Conservation (phyloP, 768 basidiomycete species). For the Cystobasidium tubakii region DNA sequence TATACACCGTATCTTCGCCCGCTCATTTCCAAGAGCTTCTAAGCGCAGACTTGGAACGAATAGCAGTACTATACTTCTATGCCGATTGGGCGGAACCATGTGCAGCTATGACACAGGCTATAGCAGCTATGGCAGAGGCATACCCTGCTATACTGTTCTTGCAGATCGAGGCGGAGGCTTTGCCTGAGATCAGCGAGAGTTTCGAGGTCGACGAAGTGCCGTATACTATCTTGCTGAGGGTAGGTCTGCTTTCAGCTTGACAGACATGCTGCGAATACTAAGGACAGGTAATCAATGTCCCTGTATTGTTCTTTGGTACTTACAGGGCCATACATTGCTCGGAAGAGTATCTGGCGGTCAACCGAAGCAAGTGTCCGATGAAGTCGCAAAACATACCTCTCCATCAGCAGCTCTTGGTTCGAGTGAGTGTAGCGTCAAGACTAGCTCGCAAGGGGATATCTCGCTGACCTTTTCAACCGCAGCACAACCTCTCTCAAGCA, state of each 20-base stretch:
- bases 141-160: slow-evolving; percentile 66
- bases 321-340: slow-evolving; percentile 80
- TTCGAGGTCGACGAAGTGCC: slow-evolving; percentile 90
- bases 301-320: neutral
- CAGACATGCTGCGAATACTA: neutral
- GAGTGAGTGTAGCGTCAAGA: slow-evolving; percentile 23
- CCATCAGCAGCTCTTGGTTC: slow-evolving; percentile 29
- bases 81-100: slow-evolving; percentile 89
- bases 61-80: slow-evolving; percentile 91
- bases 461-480: slow-evolving; percentile 58
- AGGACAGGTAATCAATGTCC: neutral
- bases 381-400: slow-evolving; percentile 58
- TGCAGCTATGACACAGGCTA: slow-evolving; percentile 45
- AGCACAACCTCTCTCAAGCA: slow-evolving; percentile 54
- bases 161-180: slow-evolving; percentile 75
- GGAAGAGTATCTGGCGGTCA: slow-evolving; percentile 74
- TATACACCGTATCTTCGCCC: slow-evolving; percentile 56
- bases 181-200: slow-evolving; percentile 78
- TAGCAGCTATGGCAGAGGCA: slow-evolving; percentile 63
- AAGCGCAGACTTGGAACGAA: slow-evolving; percentile 65
- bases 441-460: slow-evolving; percentile 27
- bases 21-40: slow-evolving; percentile 69
- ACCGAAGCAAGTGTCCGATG: slow-evolving; percentile 59
- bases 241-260: slow-evolving; percentile 49
- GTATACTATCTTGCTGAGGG: slow-evolving; percentile 70